Base-by-base conservation (phyloP, 1,139 yeast species). In the Hemisphaericaspora xylofermentans region DNA sequence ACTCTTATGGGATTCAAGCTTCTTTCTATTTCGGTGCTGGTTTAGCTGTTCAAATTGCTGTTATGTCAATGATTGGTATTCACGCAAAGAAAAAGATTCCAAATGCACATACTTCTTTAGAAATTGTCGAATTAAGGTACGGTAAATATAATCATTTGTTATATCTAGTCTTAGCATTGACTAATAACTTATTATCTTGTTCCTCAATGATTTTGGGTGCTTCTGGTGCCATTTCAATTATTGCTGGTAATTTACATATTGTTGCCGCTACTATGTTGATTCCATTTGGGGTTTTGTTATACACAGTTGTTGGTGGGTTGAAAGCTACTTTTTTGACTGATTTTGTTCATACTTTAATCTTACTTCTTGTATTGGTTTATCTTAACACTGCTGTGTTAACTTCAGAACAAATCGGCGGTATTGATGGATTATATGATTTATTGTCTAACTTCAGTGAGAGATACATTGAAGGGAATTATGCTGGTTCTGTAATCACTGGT, bases 321-420 rank as follows among this genome's bases (percentile, higher is more conserved):
- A 66, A 64, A 44, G 68, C 74, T 12, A 68, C 74, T 2, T 68
- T 68, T 42, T 58, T 65, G 35, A 65, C 71, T 17, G 71, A 66
- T 45, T 65, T 54, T 43, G 61, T 61, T 6, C 71, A 66, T 39
- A 52, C 71, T n/a, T 53, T 67, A 45, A 49, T 70, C 41, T 49
- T 67, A 43, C 44, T 68, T 43, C 52, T 67, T 36, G 46, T 68
- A 38, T 44, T 65, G 39, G 45, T 65, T 44, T 55, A 56, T 45
- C 43, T 65, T 12, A 50, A 52, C 32, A 63, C 70, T 2, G 50
- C 66, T 0, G 58, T 62, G 8, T 44, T 64, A 14, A 30, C 54
- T 2, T 54, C 62, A 7, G 56, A 54, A 1, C 48, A 53, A 34
- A 53, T 64, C 35, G 68, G 68, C 9, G 66, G 68, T 2, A 44